Conservation (phyloP, 768 basidiomycete species). For the Suillus alpinus region DNA sequence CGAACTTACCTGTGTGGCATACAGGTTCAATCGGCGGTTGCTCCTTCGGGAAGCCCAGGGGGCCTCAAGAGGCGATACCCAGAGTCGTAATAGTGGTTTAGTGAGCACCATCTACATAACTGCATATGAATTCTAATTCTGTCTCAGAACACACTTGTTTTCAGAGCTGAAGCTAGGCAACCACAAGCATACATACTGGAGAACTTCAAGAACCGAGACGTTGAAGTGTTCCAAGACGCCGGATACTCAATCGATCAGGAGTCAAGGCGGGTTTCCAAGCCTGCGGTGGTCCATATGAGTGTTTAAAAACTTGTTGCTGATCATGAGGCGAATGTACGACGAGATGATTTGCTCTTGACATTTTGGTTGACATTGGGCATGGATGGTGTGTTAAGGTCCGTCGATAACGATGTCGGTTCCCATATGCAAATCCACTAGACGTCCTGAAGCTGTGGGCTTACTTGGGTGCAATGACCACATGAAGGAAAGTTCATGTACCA, state of each 20-base stretch:
- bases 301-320: background rate
- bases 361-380: background rate
- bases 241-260: background rate
- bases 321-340: background rate
- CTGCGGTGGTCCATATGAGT: background rate
- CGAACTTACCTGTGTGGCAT: background rate
- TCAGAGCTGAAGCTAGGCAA: background rate
- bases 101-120: background rate
- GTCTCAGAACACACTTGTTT: background rate
- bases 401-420: background rate
- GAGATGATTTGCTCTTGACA: background rate
- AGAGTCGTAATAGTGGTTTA: background rate
- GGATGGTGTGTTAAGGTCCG: background rate
- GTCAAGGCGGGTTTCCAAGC: background rate
- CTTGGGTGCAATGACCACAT: background rate
- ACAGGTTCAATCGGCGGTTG: background rate
- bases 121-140: background rate
- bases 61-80: background rate
- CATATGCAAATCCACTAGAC: background rate
- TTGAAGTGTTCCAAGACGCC: background rate
- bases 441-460: background rate
- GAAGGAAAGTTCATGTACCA: background rate
- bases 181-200: background rate
- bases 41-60: background rate
- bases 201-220: background rate